phyloP scores from a whole-genome alignment of 2,329 filamentous ascomycete species.

The Fusarium oxysporum region DNA sequence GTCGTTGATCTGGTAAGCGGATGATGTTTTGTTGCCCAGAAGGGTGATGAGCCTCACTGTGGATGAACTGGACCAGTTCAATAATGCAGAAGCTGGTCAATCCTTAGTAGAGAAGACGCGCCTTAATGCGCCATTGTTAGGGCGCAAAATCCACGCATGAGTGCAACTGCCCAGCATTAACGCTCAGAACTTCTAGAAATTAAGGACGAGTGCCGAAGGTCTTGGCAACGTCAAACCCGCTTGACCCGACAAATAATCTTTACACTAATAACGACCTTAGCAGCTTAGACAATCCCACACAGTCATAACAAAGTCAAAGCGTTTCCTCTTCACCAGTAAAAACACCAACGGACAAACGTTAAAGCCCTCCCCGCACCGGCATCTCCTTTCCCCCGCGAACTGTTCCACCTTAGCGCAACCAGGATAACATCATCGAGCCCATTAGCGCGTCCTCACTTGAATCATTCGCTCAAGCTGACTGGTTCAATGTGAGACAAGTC shows the following conservation, averaged over 20 bases:
- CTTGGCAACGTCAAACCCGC: background rate
- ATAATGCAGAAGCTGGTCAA: background rate
- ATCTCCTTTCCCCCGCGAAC: background rate
- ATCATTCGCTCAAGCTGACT: slow-evolving; percentile 4
- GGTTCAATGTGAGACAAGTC: slow-evolving; percentile 9
- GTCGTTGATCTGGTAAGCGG: background rate
- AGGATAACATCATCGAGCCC: background rate
- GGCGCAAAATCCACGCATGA: background rate
- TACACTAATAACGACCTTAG: background rate
- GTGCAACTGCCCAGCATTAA: background rate
- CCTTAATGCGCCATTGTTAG: background rate
- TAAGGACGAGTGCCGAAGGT: background rate
- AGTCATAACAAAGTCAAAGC: background rate
- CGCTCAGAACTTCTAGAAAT: background rate
- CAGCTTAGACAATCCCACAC: background rate
- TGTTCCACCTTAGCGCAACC: background rate
- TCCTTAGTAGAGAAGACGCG: fast-evolving
- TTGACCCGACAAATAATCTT: background rate
- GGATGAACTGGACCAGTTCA: background rate
- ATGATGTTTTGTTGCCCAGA: too few species aligned
- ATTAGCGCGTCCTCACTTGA: background rate
- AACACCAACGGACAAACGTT: background rate
- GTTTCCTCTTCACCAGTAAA: background rate
- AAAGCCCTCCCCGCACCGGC: background rate
- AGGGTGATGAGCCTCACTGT: background rate